Base-by-base conservation (phyloP, 345 rosid genomes). In the Iberis pinnata region DNA sequence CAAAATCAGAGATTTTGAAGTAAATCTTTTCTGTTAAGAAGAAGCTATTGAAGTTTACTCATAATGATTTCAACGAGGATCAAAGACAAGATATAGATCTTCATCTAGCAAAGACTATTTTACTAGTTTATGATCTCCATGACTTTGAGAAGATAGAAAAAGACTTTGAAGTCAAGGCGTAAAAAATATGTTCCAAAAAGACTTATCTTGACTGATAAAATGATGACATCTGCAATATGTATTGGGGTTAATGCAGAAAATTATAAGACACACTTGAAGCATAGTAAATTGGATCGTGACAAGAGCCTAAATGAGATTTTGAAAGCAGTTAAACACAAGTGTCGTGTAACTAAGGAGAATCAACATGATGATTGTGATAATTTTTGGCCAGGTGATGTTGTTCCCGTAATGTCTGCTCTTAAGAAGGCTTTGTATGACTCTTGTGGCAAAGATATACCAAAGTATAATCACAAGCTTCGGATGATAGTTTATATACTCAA, bases 291-390 rank as follows among this genome's bases (percentile, higher is more conserved):
- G 5, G 75, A 67, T 53, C 88, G 94, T 36, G 87, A 80, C 65
- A 84, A 75, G 53, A 82, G 80, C 62, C 43, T 90, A 70, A 79
- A 64, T 53, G 82, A 70, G 79, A 95, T 90, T 64, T 80, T 82
- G 43, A 77, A 80, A 43, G 73, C 75, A 56, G 44, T 87, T 26
- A 75, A 70, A 54, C 68, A 76, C 60, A 60, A 79, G 42, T 85
- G 84, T 65, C 58, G 43, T 42, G 32, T 77, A 53, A 66, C 78
- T 51, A 73, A 63, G 46, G 35, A 51, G 26, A 65, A 63, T 14
- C 32, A 58, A 35, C 72, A 54, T 46, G 12, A 12, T 24, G 56
- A 29, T 39, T 12, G 4, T 18, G 25, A 22, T 29, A 75, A 73
- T 63, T 27, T 60, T 50, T 84, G 88, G 88, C 90, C 88, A 19